A percentile compares a stretch with the other conserved stretches of the same genome.
Conservation (phyloP, 345 rosid genomes). For the Salix suchowensis region DNA sequence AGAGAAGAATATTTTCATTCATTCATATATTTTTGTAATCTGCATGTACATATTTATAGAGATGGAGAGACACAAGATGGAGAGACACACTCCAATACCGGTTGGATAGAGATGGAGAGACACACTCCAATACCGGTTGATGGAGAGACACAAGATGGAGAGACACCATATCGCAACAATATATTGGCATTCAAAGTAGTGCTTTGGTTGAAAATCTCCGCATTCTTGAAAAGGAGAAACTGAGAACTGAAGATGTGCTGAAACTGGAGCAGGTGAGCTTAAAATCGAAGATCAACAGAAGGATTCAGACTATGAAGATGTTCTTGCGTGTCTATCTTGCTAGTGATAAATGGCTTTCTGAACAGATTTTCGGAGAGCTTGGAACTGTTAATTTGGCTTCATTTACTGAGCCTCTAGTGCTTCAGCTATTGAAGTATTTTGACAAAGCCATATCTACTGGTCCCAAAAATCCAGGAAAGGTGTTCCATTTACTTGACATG, state of each 20-base stretch:
- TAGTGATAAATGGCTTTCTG: slow-evolving; percentile 63
- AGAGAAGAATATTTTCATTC: too few relatives aligned
- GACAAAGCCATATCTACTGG: slow-evolving; percentile 81
- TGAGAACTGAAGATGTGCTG: slow-evolving; percentile 78
- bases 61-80: too few relatives aligned
- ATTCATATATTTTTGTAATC: too few relatives aligned
- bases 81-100: too few relatives aligned
- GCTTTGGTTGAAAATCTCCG: slow-evolving; percentile 71
- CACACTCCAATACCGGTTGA: too few relatives aligned
- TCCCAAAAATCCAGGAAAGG: slow-evolving; percentile 68
- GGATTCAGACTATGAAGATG: slow-evolving; percentile 64
- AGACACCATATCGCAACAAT: too few relatives aligned
- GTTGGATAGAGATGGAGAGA: too few relatives aligned
- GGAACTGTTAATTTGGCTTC: slow-evolving; percentile 37
- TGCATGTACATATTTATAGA: too few relatives aligned
- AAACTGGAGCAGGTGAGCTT: slow-evolving; percentile 68
- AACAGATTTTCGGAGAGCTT: slow-evolving; percentile 56
- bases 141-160: too few relatives aligned
- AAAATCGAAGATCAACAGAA: slow-evolving; percentile 76
- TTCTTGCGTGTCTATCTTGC: slow-evolving; percentile 67
- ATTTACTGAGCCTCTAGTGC: slow-evolving; percentile 64
- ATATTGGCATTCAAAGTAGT: slow-evolving; percentile 56
- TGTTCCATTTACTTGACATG: slow-evolving; percentile 74
- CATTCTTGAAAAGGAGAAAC: slow-evolving; percentile 68
- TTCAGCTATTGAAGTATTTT: slow-evolving; percentile 65